phyloP scores from a whole-genome alignment of 192 early-diverging fungal species.

The Phycomyces blakesleeanus region DNA sequence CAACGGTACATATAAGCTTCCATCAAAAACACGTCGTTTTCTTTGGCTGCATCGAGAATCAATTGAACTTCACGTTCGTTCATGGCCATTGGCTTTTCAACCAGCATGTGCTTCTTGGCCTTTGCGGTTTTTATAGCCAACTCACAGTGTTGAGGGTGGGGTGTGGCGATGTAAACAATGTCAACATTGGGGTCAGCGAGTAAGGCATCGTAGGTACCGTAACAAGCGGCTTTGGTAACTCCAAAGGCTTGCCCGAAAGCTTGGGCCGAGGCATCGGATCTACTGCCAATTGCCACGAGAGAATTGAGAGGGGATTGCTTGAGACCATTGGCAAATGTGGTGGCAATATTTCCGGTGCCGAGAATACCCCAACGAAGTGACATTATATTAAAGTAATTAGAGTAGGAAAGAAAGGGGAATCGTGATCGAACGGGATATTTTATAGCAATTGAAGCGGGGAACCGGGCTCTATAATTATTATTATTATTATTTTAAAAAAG shows the following conservation, averaged over 20 bases:
- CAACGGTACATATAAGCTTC: slow-evolving; percentile 41
- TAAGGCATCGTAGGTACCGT: slow-evolving; percentile 45
- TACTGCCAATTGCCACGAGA: slow-evolving; percentile 31
- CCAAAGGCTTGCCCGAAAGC: slow-evolving; percentile 22
- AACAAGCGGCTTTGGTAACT: slow-evolving; percentile 12
- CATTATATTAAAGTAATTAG: slow-evolving; percentile 4
- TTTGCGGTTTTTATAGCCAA: slow-evolving; percentile 46
- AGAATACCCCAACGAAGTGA: slow-evolving; percentile 33
- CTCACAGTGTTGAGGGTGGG: slow-evolving; percentile 58
- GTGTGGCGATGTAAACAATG: slow-evolving; percentile 65
- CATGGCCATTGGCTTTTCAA: slow-evolving; percentile 39
- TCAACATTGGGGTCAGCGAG: slow-evolving; percentile 49
- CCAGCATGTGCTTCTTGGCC: slow-evolving; percentile 59
- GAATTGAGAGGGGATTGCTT: slow-evolving; percentile 12
- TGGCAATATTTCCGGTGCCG: slow-evolving; percentile 38
- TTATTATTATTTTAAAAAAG: too few species aligned
- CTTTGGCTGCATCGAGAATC: slow-evolving; percentile 24
- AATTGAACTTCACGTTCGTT: slow-evolving; percentile 21
- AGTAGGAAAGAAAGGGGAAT: not conserved
- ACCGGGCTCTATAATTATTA: too few species aligned
- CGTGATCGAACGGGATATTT: too few species aligned
- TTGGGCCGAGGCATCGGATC: slow-evolving; percentile 12
- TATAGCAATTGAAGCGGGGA: too few species aligned
- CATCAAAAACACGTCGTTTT: slow-evolving; percentile 27
- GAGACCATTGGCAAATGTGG: slow-evolving; percentile 32